These are phyloP conservation scores for Cordyceps militaris DNA, from an alignment of 2,329 filamentous ascomycete genomes.

Conservation along the genomic window DNA sequence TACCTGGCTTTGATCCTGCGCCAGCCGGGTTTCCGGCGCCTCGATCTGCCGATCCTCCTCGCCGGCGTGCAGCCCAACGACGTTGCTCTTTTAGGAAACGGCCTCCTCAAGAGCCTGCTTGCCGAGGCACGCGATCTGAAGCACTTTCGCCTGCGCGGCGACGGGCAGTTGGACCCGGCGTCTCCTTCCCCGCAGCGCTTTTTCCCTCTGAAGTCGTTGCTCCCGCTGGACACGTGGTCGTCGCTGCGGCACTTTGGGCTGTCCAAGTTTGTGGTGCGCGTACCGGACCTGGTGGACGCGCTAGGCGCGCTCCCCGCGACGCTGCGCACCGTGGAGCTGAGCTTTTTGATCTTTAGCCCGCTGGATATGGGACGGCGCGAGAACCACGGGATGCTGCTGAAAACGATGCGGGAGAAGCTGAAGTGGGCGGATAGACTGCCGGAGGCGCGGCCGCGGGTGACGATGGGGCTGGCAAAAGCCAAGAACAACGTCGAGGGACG, in stretches of 20 bases:
- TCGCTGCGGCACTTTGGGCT: constrained; percentile 26
- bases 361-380: neutral
- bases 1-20: constrained; percentile 16
- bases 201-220: constrained; percentile 21
- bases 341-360: constrained; percentile 22
- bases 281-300: constrained; percentile 22
- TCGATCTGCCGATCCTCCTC: neutral
- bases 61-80: neutral
- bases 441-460: neutral
- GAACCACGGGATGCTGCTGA: neutral
- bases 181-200: neutral
- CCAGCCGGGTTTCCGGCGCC: neutral
- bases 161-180: constrained; percentile 8
- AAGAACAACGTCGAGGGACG: neutral
- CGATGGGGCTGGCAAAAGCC: neutral
- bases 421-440: neutral
- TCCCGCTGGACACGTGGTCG: constrained; percentile 24
- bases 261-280: constrained; percentile 19
- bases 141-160: constrained; percentile 18
- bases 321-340: constrained; percentile 27
- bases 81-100: neutral
- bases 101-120: constrained; percentile 15
- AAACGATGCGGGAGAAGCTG: neutral
- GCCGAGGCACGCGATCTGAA: constrained; percentile 15
- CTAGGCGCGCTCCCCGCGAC: constrained; percentile 23